These are phyloP conservation scores for Dictyostelium brefeldianum DNA, from an alignment of 78 protist species.

Conservation along the genomic window DNA sequence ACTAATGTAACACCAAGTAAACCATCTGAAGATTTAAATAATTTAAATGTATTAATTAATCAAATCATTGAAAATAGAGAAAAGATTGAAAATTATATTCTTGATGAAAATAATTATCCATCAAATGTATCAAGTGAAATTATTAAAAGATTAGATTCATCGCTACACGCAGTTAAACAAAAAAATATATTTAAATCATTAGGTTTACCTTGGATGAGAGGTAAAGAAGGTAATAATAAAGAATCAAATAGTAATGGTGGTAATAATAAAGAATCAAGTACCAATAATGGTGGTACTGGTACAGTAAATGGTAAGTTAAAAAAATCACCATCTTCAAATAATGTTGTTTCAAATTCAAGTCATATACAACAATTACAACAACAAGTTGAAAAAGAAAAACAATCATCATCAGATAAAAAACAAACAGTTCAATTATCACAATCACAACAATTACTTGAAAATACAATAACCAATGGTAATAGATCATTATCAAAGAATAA, in stretches of 20 bases:
- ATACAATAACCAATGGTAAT: not conserved
- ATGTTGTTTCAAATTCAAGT: not conserved
- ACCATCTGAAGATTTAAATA: conserved; percentile 21
- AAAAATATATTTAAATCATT: not conserved
- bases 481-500: not conserved
- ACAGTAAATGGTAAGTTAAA: not conserved
- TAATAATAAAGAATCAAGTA: not conserved
- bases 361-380: conserved; percentile 15
- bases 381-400: conserved; percentile 13
- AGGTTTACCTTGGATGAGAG: not conserved
- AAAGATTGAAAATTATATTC: conserved; percentile 6
- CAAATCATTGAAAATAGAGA: conserved; percentile 40
- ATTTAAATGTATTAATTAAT: conserved; percentile 2
- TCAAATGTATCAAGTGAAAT: not conserved
- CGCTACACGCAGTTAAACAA: conserved; percentile 7
- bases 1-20: not conserved
- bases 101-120: not conserved
- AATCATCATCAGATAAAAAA: not conserved
- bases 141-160: not conserved
- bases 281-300: not conserved
- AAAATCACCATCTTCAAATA: not conserved
- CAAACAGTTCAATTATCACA: not conserved
- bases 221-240: not conserved
- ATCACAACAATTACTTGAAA: not conserved
- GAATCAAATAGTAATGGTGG: too few relatives aligned